Evolutionary conservation across 768 basidiomycete genomes (phyloP), one percentile per base, ranked within the genome.

Genomic region (Hericium alpestre): DNA sequence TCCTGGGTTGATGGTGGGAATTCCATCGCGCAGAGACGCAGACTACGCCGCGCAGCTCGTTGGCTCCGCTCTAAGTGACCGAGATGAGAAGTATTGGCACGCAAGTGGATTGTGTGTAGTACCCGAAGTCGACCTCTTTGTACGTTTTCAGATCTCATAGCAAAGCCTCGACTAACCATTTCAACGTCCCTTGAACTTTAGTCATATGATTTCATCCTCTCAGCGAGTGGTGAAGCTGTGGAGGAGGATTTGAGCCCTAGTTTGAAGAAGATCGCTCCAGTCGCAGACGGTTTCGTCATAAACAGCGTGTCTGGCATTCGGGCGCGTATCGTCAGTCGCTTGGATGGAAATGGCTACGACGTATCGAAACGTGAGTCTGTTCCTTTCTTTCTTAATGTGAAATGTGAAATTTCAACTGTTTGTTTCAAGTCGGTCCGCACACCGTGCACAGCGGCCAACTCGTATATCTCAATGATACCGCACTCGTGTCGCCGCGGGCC

Each of bases 311-410:
- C 85, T 2, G 93, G 92, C 6, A 78, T 96, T 50, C 80, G 89
- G 39, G 78, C 84, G 1, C 84, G 83, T 59, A 84, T 94, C 18
- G 83, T 90, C 22, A 86, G 81, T 65, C 77, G 91, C 25, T 67
- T 93, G 54, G 93, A 94, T 63, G 85, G 86, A 12, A 84, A 77
- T 62, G 93, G 93, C 8, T 95, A 92, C 63, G 90, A 95, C 63
- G 78, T 97, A 54, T 79, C 86, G 38, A 90, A 83, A 73, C 72
- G 93, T 93, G 63, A 65, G 86, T 69, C 18, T 39, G n/a, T 22
- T 27, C 49, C 20, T 50, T 56, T 9, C 39, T 59, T 11, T 37
- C 11, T 48, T 53, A 7, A 32, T 10, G 16, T 13, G 40, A 37
- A 7, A 32, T 10, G 16, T 13, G 40, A 37, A 41, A 16, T 51